Evolutionary conservation across 495 filamentous ascomycete species (phyloP).

Genomic region (Penicillium diatomitis): DNA sequence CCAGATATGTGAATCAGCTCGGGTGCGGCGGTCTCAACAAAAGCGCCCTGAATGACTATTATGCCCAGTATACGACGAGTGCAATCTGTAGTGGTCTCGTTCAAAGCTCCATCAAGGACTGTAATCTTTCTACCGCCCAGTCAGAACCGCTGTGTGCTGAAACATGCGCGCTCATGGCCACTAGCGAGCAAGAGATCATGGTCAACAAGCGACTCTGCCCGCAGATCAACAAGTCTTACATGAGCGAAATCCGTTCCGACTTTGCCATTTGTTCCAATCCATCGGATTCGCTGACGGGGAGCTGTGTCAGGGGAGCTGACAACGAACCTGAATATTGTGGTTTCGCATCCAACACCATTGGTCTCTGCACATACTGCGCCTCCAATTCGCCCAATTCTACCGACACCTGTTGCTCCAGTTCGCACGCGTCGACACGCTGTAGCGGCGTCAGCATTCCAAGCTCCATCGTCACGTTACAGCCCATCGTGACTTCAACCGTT

Average conservation of each 20-base stretch:
- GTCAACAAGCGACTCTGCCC: conserved; percentile 67
- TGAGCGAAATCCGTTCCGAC: conserved; percentile 78
- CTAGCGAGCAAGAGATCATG: conserved; percentile 76
- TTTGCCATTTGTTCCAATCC: conserved; percentile 85
- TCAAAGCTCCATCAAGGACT: conserved; percentile 75
- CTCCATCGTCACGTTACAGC: conserved; percentile 55
- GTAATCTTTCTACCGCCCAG: conserved; percentile 51
- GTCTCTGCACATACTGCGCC: conserved; percentile 80
- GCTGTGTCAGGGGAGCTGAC: conserved; percentile 62
- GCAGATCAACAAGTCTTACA: conserved; percentile 49
- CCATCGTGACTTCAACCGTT: conserved; percentile 41
- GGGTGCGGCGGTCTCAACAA: conserved; percentile 74
- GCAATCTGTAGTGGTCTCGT: conserved; percentile 92
- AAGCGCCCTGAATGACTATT: conserved; percentile 72
- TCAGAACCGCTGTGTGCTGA: conserved; percentile 81
- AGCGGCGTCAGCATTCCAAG: conserved; percentile 63
- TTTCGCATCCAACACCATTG: conserved; percentile 68
- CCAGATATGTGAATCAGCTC: conserved; percentile 44
- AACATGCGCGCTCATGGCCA: conserved; percentile 73
- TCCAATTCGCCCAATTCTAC: conserved; percentile 79
- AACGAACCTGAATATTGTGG: conserved; percentile 91
- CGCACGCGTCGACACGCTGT: conserved; percentile 64
- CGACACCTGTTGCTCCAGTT: conserved; percentile 86
- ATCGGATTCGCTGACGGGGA: conserved; percentile 59
- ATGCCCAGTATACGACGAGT: conserved; percentile 89